phyloP scores from a whole-genome alignment of 345 rosid species.

The Brassica cretica region DNA sequence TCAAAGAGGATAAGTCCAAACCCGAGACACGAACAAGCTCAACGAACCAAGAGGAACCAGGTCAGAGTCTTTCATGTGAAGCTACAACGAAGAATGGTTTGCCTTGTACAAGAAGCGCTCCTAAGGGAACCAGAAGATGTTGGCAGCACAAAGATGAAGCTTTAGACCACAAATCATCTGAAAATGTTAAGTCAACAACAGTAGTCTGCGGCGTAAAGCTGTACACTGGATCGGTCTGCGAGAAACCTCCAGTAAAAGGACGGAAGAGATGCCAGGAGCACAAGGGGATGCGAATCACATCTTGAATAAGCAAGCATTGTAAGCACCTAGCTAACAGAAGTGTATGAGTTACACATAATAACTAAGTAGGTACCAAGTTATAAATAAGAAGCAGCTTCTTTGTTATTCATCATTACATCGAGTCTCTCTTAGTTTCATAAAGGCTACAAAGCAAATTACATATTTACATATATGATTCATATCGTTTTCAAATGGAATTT shows the following conservation, averaged over 20 bases:
- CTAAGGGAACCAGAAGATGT: conserved; percentile 34
- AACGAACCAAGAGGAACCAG: conserved; percentile 1
- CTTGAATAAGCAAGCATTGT: conserved; percentile 17
- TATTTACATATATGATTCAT: conserved; percentile 19
- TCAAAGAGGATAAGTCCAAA: conserved; percentile 1
- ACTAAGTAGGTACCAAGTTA: conserved; percentile 8
- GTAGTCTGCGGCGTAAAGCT: conserved; percentile 38
- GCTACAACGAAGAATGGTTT: conserved; percentile 33
- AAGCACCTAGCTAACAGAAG: neutral
- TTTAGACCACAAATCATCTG: conserved; percentile 14
- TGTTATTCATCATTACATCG: conserved; percentile 3
- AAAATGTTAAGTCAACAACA: conserved; percentile 24
- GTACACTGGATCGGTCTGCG: conserved; percentile 28
- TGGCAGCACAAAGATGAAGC: conserved; percentile 39
- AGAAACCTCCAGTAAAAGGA: conserved; percentile 34
- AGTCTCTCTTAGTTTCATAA: neutral
- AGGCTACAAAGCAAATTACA: neutral
- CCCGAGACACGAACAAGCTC: conserved; percentile 2
- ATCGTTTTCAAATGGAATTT: neutral
- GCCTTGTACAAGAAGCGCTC: conserved; percentile 34
- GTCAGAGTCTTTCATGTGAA: conserved; percentile 19
- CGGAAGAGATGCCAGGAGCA: conserved; percentile 40
- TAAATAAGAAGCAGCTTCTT: conserved; percentile 6
- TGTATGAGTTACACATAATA: neutral
- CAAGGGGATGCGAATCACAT: conserved; percentile 43